phyloP scores from a whole-genome alignment of 768 basidiomycete genomes.

The Pleurotus salmoneostramineus region DNA sequence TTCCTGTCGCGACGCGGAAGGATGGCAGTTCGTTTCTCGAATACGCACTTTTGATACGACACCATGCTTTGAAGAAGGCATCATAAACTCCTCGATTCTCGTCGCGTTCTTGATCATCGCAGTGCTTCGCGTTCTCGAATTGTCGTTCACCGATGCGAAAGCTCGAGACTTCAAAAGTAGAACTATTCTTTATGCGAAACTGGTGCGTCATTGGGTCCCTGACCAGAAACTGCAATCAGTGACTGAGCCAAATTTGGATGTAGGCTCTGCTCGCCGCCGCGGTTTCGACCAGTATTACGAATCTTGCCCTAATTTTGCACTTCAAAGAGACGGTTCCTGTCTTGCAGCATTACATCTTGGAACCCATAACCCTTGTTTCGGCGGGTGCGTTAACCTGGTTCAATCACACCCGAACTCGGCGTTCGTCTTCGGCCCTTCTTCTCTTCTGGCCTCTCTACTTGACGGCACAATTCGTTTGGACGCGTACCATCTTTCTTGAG shows the following conservation, averaged over 20 bases:
- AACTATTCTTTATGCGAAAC: conserved; percentile 54
- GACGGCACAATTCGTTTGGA: conserved; percentile 45
- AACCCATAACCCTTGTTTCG: conserved; percentile 48
- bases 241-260: background rate
- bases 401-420: conserved; percentile 68
- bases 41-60: conserved; percentile 71
- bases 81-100: conserved; percentile 54
- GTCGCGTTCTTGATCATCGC: conserved; percentile 38
- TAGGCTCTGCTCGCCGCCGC: conserved; percentile 50
- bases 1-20: conserved; percentile 53
- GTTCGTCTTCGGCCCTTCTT: conserved; percentile 69
- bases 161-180: conserved; percentile 43
- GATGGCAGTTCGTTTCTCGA: conserved; percentile 60
- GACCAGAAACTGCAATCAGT: background rate
- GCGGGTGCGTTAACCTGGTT: conserved; percentile 50
- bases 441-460: conserved; percentile 80
- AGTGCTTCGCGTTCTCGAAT: conserved; percentile 29
- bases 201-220: conserved; percentile 42
- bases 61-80: conserved; percentile 76
- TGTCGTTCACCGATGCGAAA: conserved; percentile 19
- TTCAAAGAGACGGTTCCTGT: conserved; percentile 35
- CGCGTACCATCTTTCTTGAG: conserved; percentile 48
- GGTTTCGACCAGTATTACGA: conserved; percentile 38
- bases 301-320: conserved; percentile 33
- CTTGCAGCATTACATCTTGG: conserved; percentile 50